phyloP scores from a whole-genome alignment of 2,329 filamentous ascomycete species.

The Monosporascus sp. region DNA sequence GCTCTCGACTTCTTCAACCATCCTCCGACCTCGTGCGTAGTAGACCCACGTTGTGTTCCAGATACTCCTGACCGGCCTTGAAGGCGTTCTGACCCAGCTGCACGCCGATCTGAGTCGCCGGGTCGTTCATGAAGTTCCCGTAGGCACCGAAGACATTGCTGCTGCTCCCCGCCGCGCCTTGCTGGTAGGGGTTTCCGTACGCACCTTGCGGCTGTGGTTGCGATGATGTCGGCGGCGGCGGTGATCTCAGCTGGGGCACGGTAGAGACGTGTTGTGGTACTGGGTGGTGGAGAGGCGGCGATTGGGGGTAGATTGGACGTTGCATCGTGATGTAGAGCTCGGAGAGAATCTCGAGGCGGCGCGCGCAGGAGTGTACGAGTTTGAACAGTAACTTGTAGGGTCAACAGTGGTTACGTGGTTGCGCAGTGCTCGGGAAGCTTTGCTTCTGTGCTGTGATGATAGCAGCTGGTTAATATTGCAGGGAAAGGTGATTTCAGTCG shows the following conservation, averaged over 20 bases:
- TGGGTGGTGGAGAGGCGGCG: constrained; percentile 91
- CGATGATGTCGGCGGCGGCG: constrained; percentile 69
- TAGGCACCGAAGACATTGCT: constrained; percentile 64
- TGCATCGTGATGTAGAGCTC: constrained; percentile 60
- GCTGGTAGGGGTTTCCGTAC: constrained; percentile 70
- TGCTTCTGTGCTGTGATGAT: background rate
- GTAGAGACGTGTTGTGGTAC: constrained; percentile 98
- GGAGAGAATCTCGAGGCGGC: too few relatives aligned
- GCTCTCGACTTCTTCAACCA: background rate
- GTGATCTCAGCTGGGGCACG: constrained; percentile 92
- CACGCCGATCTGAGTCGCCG: constrained; percentile 88
- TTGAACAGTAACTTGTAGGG: too few relatives aligned
- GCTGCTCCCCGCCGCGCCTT: constrained; percentile 44
- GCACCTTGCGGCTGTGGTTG: constrained; percentile 62
- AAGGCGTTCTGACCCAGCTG: constrained; percentile 91
- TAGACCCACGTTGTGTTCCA: constrained; percentile 81
- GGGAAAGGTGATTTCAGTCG: background rate
- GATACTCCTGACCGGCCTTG: constrained; percentile 84
- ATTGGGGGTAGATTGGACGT: constrained; percentile 76
- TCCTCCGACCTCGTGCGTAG: background rate
- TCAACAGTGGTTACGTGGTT: background rate
- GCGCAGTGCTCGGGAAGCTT: background rate
- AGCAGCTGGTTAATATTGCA: background rate
- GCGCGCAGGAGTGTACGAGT: too few relatives aligned
- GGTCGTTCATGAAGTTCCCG: constrained; percentile 92